Evolutionary conservation across 371 early-diverging fungal species (phyloP).

Genomic region (Mucor plumbeus): DNA sequence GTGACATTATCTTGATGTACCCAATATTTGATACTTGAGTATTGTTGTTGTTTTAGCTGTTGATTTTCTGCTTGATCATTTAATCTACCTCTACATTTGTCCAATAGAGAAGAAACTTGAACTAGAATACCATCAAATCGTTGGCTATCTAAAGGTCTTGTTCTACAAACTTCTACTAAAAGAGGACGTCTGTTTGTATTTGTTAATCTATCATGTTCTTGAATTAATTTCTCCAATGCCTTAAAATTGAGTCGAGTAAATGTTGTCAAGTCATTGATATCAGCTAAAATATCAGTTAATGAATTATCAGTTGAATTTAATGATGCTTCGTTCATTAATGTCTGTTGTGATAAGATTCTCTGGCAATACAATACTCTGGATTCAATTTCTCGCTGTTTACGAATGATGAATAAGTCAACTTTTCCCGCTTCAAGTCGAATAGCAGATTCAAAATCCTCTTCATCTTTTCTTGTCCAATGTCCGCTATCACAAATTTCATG

Average conservation of each 20-base stretch:
- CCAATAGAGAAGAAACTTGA: constrained; percentile 81
- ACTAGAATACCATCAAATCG: constrained; percentile 82
- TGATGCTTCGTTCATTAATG: not conserved
- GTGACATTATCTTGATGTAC: constrained; percentile 96
- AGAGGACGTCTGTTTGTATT: constrained; percentile 20
- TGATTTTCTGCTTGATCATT: not conserved
- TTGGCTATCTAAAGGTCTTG: constrained; percentile 40
- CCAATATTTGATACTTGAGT: constrained; percentile 92
- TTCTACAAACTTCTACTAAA: constrained; percentile 33
- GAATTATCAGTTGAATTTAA: constrained; percentile 48
- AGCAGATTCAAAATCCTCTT: constrained; percentile 83
- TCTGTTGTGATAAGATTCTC: constrained; percentile 35
- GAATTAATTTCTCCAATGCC: constrained; percentile 91
- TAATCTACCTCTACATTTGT: constrained; percentile 70
- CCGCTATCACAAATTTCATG: constrained; percentile 52
- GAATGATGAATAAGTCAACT: constrained; percentile 58
- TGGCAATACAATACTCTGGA: constrained; percentile 80
- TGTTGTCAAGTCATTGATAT: constrained; percentile 88
- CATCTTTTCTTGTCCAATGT: constrained; percentile 72
- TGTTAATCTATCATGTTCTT: constrained; percentile 75
- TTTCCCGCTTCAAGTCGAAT: constrained; percentile 90
- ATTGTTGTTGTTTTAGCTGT: not conserved
- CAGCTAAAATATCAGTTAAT: constrained; percentile 76
- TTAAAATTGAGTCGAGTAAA: constrained; percentile 94
- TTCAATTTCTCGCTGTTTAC: constrained; percentile 87